These are phyloP conservation scores for Tylopilus sp. DNA, from an alignment of 768 basidiomycete species.

Conservation along the genomic window DNA sequence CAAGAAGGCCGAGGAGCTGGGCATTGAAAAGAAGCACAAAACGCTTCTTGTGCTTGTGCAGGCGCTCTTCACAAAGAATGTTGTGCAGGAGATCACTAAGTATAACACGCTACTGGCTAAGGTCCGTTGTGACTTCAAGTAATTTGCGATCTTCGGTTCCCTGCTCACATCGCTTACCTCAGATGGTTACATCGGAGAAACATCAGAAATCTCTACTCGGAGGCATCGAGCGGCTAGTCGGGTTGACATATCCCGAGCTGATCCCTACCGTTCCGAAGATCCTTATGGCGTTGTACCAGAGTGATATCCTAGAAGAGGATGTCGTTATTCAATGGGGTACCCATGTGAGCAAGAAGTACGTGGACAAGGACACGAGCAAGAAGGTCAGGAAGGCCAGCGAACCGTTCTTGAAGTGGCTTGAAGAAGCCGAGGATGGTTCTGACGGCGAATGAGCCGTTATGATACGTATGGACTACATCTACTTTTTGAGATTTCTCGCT, in stretches of 20 bases:
- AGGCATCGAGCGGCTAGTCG: conserved; percentile 85
- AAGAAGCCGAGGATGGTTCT: conserved; percentile 76
- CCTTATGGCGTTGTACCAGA: conserved; percentile 92
- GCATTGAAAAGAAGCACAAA: conserved; percentile 95
- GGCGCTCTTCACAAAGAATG: conserved; percentile 74
- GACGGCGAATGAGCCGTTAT: conserved; percentile 26
- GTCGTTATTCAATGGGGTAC: conserved; percentile 91
- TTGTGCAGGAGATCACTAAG: conserved; percentile 58
- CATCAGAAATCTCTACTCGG: conserved; percentile 94
- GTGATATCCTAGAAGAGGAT: conserved; percentile 89
- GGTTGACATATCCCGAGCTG: conserved; percentile 69
- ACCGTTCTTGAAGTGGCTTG: conserved; percentile 95
- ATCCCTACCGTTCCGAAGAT: conserved; percentile 79
- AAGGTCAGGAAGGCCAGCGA: conserved; percentile 94
- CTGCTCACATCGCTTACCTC: conserved; percentile 7
- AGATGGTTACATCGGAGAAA: conserved; percentile 92
- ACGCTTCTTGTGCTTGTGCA: conserved; percentile 79
- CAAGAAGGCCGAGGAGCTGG: conserved; percentile 87
- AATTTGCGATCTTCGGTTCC: neutral
- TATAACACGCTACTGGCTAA: conserved; percentile 74
- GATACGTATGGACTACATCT: neutral
- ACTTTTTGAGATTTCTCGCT: conserved; percentile 9
- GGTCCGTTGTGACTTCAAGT: too few species aligned
- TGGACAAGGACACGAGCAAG: conserved; percentile 93
- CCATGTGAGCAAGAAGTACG: conserved; percentile 94